Percentiles rank a stretch among this genome's conserved stretches.
phyloP scores from a whole-genome alignment of 331 rosid species.

The Stylosanthes scabra region DNA sequence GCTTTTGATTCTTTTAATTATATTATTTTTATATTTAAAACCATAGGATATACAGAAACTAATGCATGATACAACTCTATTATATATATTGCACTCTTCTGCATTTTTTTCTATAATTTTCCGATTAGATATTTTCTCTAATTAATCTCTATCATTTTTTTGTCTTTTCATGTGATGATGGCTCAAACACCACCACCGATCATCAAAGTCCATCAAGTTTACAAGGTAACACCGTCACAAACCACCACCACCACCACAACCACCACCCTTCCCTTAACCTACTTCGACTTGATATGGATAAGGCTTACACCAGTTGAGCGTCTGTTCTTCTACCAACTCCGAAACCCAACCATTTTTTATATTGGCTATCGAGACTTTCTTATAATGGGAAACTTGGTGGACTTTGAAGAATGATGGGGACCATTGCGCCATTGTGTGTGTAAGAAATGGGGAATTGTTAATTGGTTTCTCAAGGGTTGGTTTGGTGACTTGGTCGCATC shows the following conservation, averaged over 20 bases:
- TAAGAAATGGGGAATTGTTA: not conserved
- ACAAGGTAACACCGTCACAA: not conserved
- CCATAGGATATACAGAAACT: no score
- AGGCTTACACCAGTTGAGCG: conserved; percentile 48
- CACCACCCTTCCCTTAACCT: conserved; percentile 47
- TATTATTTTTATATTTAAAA: no score
- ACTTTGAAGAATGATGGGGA: not conserved
- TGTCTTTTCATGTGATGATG: not conserved
- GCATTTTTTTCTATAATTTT: no score
- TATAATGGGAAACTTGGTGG: not conserved
- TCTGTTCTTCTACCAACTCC: conserved; percentile 50
- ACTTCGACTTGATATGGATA: conserved; percentile 51
- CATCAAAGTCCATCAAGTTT: conserved; percentile 19
- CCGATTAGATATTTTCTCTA: no score
- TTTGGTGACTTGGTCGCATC: no score
- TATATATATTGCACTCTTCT: no score
- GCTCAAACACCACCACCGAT: not conserved
- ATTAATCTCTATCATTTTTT: no score
- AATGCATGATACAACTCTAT: no score
- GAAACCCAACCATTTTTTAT: not conserved
- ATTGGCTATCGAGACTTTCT: no score
- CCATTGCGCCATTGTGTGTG: not conserved
- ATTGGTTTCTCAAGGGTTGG: no score
- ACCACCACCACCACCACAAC: conserved; percentile 19
- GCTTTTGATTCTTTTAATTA: no score